Conservation (phyloP, 2,329 filamentous ascomycete genomes). For the Penicillium sumatraense region DNA sequence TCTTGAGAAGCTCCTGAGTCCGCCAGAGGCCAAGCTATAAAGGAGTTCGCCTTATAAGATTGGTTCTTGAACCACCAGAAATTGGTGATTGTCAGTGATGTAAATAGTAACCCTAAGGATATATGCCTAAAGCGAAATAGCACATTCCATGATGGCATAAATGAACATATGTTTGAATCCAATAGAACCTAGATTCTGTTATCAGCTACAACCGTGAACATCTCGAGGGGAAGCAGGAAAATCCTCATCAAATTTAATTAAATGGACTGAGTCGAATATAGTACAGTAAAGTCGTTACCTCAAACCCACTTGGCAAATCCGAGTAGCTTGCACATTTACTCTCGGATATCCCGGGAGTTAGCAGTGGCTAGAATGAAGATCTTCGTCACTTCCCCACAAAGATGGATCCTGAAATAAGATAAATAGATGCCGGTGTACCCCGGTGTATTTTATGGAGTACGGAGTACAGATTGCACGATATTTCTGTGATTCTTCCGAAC, state of each 20-base stretch:
- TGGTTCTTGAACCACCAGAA: too few relatives aligned
- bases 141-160: not conserved
- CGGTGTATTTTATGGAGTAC: not conserved
- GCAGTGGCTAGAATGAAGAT: not conserved
- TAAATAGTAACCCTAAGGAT: not conserved
- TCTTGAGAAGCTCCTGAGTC: slow-evolving; percentile 60
- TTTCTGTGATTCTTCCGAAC: not conserved
- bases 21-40: slow-evolving; percentile 34
- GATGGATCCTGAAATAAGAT: not conserved
- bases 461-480: not conserved
- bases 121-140: too few relatives aligned
- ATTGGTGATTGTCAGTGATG: not conserved
- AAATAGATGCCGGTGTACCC: not conserved
- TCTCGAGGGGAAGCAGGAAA: too few relatives aligned
- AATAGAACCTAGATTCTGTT: too few relatives aligned
- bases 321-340: not conserved
- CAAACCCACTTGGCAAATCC: not conserved
- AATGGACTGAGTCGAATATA: too few relatives aligned
- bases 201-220: too few relatives aligned
- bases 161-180: too few relatives aligned
- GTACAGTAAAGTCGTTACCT: too few relatives aligned
- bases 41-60: not conserved
- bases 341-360: slow-evolving; percentile 1
- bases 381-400: not conserved
- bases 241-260: too few relatives aligned